Conservation (phyloP, 1,139 yeast species). For the Yamadazyma songkhlaensis region DNA sequence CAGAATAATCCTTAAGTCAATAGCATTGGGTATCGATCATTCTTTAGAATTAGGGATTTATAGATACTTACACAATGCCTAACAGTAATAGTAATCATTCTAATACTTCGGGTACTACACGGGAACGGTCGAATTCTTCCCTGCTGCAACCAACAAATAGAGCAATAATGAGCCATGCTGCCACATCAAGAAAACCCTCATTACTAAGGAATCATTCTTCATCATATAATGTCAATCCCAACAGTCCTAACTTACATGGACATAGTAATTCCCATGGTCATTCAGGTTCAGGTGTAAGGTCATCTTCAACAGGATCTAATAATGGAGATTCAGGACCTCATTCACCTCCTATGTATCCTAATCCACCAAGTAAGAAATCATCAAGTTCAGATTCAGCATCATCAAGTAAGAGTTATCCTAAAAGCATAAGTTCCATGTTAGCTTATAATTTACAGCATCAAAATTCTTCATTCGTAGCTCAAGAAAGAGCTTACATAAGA, state of each 20-base stretch:
- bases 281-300: neutral
- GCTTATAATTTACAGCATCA: constrained; percentile 19
- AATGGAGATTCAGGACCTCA: constrained; percentile 10
- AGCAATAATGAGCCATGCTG: constrained; percentile 11
- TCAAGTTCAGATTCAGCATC: neutral
- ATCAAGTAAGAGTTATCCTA: constrained; percentile 10
- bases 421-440: constrained; percentile 14
- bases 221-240: constrained; percentile 8
- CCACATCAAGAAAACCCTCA: constrained; percentile 19
- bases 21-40: no score
- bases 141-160: constrained; percentile 6
- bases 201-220: constrained; percentile 20
- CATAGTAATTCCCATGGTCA: neutral
- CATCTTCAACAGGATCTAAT: constrained; percentile 9
- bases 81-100: constrained; percentile 4
- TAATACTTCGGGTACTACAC: neutral
- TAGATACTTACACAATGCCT: constrained; percentile 2
- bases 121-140: constrained; percentile 2
- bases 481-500: constrained; percentile 67
- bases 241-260: neutral
- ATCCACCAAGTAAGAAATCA: neutral
- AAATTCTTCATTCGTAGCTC: constrained; percentile 50
- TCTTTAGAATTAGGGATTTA: neutral
- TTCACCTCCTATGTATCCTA: constrained; percentile 10
- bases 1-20: neutral